These are phyloP conservation scores for Lindgomyces ingoldianus DNA, from an alignment of 495 filamentous ascomycete genomes.

Conservation along the genomic window DNA sequence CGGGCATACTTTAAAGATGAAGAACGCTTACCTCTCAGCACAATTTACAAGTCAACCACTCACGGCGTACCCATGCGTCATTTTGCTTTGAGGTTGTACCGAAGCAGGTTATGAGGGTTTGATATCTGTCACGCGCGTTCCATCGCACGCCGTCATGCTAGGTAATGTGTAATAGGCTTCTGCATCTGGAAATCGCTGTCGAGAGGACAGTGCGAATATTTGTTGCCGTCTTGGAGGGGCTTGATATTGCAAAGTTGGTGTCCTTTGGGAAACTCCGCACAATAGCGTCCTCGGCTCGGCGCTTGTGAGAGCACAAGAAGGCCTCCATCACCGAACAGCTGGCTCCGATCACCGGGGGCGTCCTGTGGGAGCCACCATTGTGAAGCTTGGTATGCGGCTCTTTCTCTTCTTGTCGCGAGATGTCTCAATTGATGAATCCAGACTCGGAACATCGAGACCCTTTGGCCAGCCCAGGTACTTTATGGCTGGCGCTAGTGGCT, in stretches of 20 bases:
- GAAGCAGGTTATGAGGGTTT: background rate
- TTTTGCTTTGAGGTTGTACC: too few species aligned
- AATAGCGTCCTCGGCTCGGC: background rate
- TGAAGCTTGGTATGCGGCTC: background rate
- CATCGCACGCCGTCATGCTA: background rate
- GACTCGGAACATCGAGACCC: background rate
- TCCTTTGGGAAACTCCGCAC: background rate
- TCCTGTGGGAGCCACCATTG: background rate
- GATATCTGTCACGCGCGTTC: background rate
- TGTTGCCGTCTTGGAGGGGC: background rate
- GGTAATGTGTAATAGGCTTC: background rate
- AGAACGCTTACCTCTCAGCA: background rate
- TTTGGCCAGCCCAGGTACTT: background rate
- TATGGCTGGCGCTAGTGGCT: background rate
- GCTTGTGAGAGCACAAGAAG: background rate
- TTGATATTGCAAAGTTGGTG: background rate
- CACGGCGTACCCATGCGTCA: conserved; percentile 1
- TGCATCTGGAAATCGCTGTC: background rate
- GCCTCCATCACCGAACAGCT: background rate
- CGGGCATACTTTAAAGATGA: background rate
- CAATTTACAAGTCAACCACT: background rate
- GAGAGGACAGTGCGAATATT: background rate
- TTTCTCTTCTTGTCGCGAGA: background rate
- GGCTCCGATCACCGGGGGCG: background rate
- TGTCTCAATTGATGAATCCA: background rate